These are phyloP conservation scores for Gonium pectorale DNA, from an alignment of 139 green algal genomes.

Conservation along the genomic window DNA sequence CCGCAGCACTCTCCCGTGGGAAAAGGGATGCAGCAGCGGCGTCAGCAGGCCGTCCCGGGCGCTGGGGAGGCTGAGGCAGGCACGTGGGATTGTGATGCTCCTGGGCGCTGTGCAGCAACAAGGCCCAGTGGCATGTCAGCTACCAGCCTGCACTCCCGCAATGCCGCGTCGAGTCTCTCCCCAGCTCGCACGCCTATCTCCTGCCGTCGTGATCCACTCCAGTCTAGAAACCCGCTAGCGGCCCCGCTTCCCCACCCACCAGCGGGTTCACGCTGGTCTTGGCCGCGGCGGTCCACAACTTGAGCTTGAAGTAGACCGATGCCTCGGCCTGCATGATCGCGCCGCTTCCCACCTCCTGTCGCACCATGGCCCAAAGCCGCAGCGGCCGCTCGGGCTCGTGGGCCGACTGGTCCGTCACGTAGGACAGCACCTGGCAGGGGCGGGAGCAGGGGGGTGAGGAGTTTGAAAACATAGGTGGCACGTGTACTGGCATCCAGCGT, in stretches of 20 bases:
- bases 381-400: conserved; percentile 48
- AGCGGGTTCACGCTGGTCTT: neutral
- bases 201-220: no score
- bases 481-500: no score
- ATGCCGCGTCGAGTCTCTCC: no score
- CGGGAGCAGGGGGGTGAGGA: neutral
- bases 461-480: neutral
- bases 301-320: conserved; percentile 45
- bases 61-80: no score
- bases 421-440: conserved; percentile 45
- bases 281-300: conserved; percentile 22
- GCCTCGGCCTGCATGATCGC: conserved; percentile 30
- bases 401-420: conserved; percentile 32
- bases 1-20: no score
- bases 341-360: conserved; percentile 45
- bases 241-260: neutral
- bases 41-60: no score
- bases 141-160: no score
- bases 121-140: no score
- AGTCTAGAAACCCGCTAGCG: neutral
- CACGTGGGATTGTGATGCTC: no score
- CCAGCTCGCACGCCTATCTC: no score
- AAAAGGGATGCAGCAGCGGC: no score
- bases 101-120: no score
- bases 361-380: conserved; percentile 43